Conservation (phyloP, 176 grass and related monocot species). For the Phyllostachys edulis region DNA sequence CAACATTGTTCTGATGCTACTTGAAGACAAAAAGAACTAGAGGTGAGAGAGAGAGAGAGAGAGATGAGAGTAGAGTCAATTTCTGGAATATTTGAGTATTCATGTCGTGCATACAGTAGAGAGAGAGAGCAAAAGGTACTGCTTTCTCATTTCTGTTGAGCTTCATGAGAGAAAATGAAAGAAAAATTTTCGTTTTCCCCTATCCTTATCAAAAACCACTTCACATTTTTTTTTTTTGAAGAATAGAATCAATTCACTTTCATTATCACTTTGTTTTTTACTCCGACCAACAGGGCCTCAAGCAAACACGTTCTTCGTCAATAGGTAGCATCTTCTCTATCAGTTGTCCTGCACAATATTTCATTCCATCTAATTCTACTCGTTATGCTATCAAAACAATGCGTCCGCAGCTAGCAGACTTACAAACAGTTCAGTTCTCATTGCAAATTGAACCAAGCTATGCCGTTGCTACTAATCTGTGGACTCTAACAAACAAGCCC, state of each 20-base stretch:
- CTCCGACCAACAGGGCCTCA: neutral
- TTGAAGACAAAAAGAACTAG: neutral
- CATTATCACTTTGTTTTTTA: neutral
- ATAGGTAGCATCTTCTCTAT: no score
- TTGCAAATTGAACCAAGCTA: neutral
- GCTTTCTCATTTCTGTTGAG: neutral
- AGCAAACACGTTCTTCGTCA: neutral
- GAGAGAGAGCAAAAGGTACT: neutral
- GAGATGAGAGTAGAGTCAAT: neutral
- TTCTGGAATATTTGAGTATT: neutral
- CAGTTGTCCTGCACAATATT: neutral
- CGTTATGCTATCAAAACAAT: neutral
- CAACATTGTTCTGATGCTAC: neutral
- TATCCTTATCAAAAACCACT: neutral
- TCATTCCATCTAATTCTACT: neutral
- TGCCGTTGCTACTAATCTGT: neutral
- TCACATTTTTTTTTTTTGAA: neutral
- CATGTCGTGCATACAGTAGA: neutral
- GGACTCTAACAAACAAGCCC: no score
- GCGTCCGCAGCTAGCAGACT: neutral
- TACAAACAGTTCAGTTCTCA: neutral
- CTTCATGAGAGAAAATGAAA: neutral
- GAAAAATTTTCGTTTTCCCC: neutral
- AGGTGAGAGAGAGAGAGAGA: neutral
- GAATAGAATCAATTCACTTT: neutral